phyloP scores from a whole-genome alignment of 306 rosid genomes.

The Calophaca sinica region DNA sequence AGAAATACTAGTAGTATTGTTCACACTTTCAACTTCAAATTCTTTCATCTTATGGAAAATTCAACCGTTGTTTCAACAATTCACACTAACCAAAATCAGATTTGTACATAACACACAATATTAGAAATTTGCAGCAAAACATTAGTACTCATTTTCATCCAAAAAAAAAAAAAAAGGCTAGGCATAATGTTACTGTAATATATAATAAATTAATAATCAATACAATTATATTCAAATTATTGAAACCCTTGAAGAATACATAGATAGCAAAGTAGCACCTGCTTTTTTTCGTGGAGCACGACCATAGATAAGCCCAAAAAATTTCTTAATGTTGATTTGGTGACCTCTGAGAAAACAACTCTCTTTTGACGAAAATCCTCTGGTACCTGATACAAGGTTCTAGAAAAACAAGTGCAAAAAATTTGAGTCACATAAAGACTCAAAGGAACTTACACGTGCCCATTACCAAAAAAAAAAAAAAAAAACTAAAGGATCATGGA shows the following conservation, averaged over 20 bases:
- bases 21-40: constrained; percentile 2
- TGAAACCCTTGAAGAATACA: constrained; percentile 26
- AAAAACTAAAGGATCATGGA: too few relatives aligned
- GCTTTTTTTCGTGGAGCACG: constrained; percentile 57
- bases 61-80: constrained; percentile 9
- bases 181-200: too few relatives aligned
- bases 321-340: constrained; percentile 52
- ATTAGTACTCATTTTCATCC: background rate
- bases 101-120: background rate
- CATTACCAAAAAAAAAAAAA: too few relatives aligned
- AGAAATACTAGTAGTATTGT: background rate
- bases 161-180: too few relatives aligned
- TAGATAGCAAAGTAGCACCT: constrained; percentile 50
- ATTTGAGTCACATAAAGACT: background rate
- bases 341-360: constrained; percentile 65
- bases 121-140: background rate
- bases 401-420: background rate
- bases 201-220: background rate
- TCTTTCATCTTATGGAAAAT: background rate
- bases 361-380: constrained; percentile 68
- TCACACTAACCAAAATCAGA: constrained; percentile 1
- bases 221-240: constrained; percentile 22
- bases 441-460: too few relatives aligned
- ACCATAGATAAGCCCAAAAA: constrained; percentile 49
- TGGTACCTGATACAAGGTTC: constrained; percentile 55